Base-by-base conservation (phyloP, 2,329 filamentous ascomycete species). In the Nigrospora sphaerica region DNA sequence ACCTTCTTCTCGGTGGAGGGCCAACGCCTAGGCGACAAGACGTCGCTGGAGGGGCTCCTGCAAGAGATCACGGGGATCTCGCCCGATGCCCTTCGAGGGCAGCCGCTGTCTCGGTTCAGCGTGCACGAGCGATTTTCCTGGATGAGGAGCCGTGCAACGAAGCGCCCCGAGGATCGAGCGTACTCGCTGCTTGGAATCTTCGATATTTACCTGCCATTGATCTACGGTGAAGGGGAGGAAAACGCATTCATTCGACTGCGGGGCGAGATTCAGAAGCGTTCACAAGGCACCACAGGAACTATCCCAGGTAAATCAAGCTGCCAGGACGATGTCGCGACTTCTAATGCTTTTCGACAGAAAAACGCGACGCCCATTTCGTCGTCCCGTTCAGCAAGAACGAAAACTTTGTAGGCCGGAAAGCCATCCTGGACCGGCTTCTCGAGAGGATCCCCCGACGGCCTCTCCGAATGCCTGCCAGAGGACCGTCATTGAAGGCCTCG, bases 211-310 rank as follows among this genome's bases (percentile, higher is more conserved):
- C 32, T 45, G 42, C 42, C 42, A 1, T n/a, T 44, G 17, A 33
- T 44, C 2, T 44, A 44, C 11, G 42, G 42, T 9, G 42, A 44
- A 32, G 42, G 23, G 4, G 32, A 35, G 17, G 42, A 13, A 3
- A 33, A 37, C 13, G 28, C 33, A 13, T 41, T 41, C n/a, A 18
- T 41, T 32, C 39, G 54, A 17, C 47, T 52, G 6, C 51, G 38
- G 17, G 47, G 52, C 28, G 48, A 53, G 44, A 41, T 45, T 31
- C 6, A 42, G 19, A 23, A 23, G 19, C 19, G 19, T 23, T 23
- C 19, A 23, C 19, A 23, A 23, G 19, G 7, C 19, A 23, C 19
- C 4, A 23, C 19, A 23, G 19, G 7, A 23, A 23, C 19, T 23
- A 23, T 23, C 19, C 19, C n/a, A 23, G 7, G 19, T 23, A 23